Evolutionary conservation across 352 stramenopile species (phyloP).

Genomic region (Hyaloperonospora brassicae): DNA sequence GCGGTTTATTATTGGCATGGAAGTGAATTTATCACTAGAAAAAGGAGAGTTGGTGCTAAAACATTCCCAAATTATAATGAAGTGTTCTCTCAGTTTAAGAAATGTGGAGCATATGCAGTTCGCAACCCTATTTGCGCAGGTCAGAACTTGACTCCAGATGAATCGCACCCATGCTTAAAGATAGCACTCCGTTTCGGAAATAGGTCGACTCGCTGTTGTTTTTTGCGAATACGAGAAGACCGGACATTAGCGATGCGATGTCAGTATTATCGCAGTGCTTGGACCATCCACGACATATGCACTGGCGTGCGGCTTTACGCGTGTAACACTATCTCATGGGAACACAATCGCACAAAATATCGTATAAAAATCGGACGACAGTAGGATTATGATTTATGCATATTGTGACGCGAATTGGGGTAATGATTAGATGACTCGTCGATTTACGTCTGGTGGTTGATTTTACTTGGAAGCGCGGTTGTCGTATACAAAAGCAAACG

Average conservation of each 20-base stretch:
- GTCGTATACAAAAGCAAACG: constrained; percentile 9
- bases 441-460: constrained; percentile 6
- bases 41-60: constrained; percentile 2
- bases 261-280: constrained; percentile 13
- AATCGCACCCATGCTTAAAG: background rate
- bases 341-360: no score
- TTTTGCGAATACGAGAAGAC: constrained; percentile 14
- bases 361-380: no score
- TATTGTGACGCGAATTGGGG: constrained; percentile 10
- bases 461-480: background rate
- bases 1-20: no score
- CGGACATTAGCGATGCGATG: constrained; percentile 10
- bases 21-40: no score
- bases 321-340: no score
- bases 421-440: background rate
- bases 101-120: background rate
- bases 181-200: constrained; percentile 5
- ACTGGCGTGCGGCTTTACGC: no score
- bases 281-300: constrained; percentile 3
- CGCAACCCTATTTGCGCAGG: constrained; percentile 3
- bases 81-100: constrained; percentile 4
- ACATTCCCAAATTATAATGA: constrained; percentile 6
- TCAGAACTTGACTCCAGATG: background rate
- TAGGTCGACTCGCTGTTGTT: constrained; percentile 15
- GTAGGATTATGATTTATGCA: background rate